A percentile compares a stretch with the other conserved stretches of the same genome.
phyloP scores from a whole-genome alignment of 1,284 basidiomycete genomes.

The Ustilago xerochloae region DNA sequence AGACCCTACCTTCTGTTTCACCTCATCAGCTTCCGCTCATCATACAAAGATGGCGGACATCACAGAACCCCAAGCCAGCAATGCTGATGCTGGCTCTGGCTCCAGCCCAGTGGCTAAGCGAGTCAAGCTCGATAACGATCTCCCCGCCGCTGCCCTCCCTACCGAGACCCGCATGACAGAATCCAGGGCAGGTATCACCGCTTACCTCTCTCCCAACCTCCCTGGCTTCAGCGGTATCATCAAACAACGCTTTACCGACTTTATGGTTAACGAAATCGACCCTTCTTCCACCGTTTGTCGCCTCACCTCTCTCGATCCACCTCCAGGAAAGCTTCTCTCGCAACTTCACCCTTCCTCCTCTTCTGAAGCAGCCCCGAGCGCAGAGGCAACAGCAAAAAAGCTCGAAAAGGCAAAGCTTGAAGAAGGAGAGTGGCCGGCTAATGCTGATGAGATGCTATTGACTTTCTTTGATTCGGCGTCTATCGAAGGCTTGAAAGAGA shows the following conservation, averaged over 20 bases:
- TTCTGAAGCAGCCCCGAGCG: neutral
- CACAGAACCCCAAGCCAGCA: neutral
- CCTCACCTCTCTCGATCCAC: conserved; percentile 51
- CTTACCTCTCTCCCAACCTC: conserved; percentile 50
- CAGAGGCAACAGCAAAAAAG: neutral
- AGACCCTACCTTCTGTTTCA: too few species aligned
- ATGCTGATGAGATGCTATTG: conserved; percentile 24
- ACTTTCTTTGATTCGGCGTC: conserved; percentile 28
- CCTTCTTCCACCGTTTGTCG: conserved; percentile 34
- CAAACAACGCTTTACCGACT: conserved; percentile 65
- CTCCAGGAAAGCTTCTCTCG: conserved; percentile 26
- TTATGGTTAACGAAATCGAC: conserved; percentile 61
- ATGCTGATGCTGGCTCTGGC: neutral
- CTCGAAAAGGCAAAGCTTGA: neutral
- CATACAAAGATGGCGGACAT: neutral
- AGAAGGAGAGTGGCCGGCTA: conserved; percentile 24
- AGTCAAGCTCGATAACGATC: conserved; percentile 13
- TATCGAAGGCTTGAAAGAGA: conserved; percentile 23
- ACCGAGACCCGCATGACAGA: conserved; percentile 43
- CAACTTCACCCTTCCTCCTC: conserved; percentile 11
- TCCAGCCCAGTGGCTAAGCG: conserved; percentile 15
- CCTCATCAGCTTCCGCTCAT: neutral
- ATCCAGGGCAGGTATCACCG: conserved; percentile 47
- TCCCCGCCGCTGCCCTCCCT: neutral
- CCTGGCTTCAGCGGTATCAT: conserved; percentile 62